Conservation (phyloP, 1,139 yeast species). For the Geotrichum klebahnii region DNA sequence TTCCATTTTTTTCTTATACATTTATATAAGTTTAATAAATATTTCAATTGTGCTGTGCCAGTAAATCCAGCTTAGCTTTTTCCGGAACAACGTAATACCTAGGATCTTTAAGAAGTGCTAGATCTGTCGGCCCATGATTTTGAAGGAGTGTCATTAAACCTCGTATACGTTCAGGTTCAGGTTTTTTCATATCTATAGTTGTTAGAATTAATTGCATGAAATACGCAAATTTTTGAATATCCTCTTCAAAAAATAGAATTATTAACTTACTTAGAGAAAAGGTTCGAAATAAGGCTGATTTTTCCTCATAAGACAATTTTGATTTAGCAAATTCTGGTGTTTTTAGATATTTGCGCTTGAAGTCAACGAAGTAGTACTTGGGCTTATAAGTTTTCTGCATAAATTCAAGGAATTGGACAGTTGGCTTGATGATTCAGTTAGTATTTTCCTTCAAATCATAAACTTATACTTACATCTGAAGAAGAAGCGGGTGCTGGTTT, state of each 20-base stretch:
- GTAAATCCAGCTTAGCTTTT: neutral
- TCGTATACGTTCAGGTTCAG: constrained; percentile 9
- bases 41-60: neutral
- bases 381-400: constrained; percentile 37
- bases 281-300: constrained; percentile 43
- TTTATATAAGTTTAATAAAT: too few species aligned
- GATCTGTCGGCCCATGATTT: constrained; percentile 1
- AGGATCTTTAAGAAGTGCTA: constrained; percentile 13
- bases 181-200: constrained; percentile 16
- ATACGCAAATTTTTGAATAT: too few species aligned
- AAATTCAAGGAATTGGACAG: constrained; percentile 37
- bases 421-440: constrained; percentile 19
- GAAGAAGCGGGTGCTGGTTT: neutral
- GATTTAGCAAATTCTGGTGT: constrained; percentile 34
- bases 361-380: constrained; percentile 45
- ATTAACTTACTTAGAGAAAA: constrained; percentile 24
- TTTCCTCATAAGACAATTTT: constrained; percentile 40
- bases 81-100: constrained; percentile 10
- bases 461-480: constrained; percentile 13
- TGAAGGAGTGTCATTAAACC: constrained; percentile 4
- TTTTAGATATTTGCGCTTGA: constrained; percentile 43
- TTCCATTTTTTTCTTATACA: too few species aligned
- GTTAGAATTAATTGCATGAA: constrained; percentile 2
- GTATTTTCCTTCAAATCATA: constrained; percentile 1
- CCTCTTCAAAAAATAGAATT: neutral